Evolutionary conservation across 148 eudicot genomes (phyloP).

Genomic region (Amaranthus palmeri): DNA sequence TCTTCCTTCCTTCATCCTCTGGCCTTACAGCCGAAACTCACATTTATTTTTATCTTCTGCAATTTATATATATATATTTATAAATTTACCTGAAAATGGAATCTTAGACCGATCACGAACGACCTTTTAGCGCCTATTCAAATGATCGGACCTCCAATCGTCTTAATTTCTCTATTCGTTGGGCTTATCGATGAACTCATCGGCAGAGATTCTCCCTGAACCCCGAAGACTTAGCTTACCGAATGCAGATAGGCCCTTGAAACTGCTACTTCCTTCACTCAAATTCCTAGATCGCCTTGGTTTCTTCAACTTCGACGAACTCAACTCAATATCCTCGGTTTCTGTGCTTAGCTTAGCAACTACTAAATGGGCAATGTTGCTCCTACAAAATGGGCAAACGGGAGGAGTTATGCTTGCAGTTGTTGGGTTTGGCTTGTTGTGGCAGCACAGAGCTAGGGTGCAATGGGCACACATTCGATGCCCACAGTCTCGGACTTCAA

Average conservation of each 20-base stretch:
- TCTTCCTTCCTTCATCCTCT: conserved; percentile 14
- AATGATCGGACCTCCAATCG: conserved; percentile 10
- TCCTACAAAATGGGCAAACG: conserved; percentile 93
- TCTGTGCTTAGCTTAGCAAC: conserved; percentile 46
- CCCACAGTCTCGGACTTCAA: conserved; percentile 89
- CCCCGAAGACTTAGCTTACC: conserved; percentile 58
- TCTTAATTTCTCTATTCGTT: conserved; percentile 12
- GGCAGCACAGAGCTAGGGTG: conserved; percentile 90
- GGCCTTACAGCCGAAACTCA: conserved; percentile 38
- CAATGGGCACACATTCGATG: conserved; percentile 98
- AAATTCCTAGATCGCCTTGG: conserved; percentile 58
- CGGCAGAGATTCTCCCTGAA: conserved; percentile 59
- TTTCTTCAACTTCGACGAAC: conserved; percentile 51
- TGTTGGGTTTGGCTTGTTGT: conserved; percentile 87
- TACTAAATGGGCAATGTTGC: conserved; percentile 66
- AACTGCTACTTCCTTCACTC: conserved; percentile 94
- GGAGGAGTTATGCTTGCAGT: conserved; percentile 55
- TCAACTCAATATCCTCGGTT: conserved; percentile 34
- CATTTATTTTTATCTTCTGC: neutral
- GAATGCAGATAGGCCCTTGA: conserved; percentile 73
- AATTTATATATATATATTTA: conserved; percentile 13
- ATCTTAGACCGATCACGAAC: conserved; percentile 21
- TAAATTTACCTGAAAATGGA: neutral
- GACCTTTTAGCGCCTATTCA: conserved; percentile 26
- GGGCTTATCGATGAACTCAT: conserved; percentile 64